Evolutionary conservation across 2,329 filamentous ascomycete species (phyloP), one percentile per base, ranked within the genome.

Genomic region (Ophiostoma sp.): DNA sequence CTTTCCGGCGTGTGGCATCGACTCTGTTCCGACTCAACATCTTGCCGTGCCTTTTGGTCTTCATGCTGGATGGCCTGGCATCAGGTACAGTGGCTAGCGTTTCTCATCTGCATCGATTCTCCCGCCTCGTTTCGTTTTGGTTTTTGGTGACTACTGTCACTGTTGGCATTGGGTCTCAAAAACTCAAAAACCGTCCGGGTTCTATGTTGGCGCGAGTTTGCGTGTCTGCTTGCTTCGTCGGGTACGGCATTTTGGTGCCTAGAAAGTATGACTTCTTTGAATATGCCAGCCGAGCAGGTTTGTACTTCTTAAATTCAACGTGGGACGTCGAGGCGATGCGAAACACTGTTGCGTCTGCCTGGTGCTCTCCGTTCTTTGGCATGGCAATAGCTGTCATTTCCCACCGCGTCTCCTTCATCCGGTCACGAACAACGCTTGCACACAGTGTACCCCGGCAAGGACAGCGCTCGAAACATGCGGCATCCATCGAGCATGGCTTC

Each of bases 121-220:
- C 85, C 0, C 82, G 85, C 0, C 77, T 87, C 1, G 79, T 84
- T 52, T 86, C 81, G 65, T 87, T 88, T 74, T 89, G 86, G 84
- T 89, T 87, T 73, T 71, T 86, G 5, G 76, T 87, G 36, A 77
- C 85, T n/a, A 88, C 81, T 73, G 71, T 77, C 42, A 86, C 84
- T 4, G 76, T 88, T 68, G 76, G 78, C 18, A 73, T 81, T 18
- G 78, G 77, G 45, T 75, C 75, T 4, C 72, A 73, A 40, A 74
- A 76, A 70, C 87, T 87, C 71, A 74, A 77, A 18, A 79, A 79
- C 14, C 71, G 71, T 44, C 69, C 76, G 1, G 74, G 73, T n/a
- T 70, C 71, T 1, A 36, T 70, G 16, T 14, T 71, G 11, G 58
- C 47, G 5, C 14, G 67, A 5, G 42, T 68, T 11, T 62, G 11